Evolutionary conservation across 2,329 filamentous ascomycete genomes (phyloP).

Genomic region (Leptographium flavum): DNA sequence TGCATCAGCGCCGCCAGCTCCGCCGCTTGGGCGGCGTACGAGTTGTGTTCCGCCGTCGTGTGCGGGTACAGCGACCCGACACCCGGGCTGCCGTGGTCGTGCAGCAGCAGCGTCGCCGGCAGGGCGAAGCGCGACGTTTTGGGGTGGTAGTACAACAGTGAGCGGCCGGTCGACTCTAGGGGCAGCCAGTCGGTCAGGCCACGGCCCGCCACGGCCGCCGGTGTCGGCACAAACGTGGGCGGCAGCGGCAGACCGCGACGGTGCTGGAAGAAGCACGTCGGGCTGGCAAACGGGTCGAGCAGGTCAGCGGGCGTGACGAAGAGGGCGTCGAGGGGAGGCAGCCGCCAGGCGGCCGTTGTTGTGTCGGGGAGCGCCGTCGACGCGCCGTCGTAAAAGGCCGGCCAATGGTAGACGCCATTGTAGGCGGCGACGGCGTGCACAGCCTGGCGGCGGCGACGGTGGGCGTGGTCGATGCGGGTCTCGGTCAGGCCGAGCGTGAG

Average conservation of each 20-base stretch:
- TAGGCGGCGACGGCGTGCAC: conserved; percentile 40
- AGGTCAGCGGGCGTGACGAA: conserved; percentile 33
- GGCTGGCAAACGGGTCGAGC: conserved; percentile 47
- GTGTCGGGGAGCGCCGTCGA: conserved; percentile 13
- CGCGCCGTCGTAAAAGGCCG: conserved; percentile 26
- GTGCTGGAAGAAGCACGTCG: conserved; percentile 43
- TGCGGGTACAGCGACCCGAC: background rate
- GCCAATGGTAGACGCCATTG: conserved; percentile 53
- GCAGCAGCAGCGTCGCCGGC: conserved; percentile 33
- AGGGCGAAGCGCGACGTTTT: conserved; percentile 30
- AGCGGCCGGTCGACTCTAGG: conserved; percentile 2
- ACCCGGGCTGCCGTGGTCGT: conserved; percentile 18
- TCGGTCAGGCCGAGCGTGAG: conserved; percentile 44
- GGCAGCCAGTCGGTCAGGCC: background rate
- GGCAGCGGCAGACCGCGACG: conserved; percentile 31
- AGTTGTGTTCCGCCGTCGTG: conserved; percentile 21
- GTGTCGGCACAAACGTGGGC: conserved; percentile 9
- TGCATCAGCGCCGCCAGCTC: conserved; percentile 34
- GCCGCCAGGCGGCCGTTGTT: conserved; percentile 22
- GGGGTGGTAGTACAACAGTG: conserved; percentile 31
- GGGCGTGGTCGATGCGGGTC: too few relatives aligned
- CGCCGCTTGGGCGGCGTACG: conserved; percentile 29
- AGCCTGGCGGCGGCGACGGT: conserved; percentile 18
- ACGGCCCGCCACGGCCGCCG: too few relatives aligned
- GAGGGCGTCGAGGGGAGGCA: conserved; percentile 16